These are phyloP conservation scores for Lactuca sativa DNA, from an alignment of 129 eudicot genomes.

Conservation along the genomic window DNA sequence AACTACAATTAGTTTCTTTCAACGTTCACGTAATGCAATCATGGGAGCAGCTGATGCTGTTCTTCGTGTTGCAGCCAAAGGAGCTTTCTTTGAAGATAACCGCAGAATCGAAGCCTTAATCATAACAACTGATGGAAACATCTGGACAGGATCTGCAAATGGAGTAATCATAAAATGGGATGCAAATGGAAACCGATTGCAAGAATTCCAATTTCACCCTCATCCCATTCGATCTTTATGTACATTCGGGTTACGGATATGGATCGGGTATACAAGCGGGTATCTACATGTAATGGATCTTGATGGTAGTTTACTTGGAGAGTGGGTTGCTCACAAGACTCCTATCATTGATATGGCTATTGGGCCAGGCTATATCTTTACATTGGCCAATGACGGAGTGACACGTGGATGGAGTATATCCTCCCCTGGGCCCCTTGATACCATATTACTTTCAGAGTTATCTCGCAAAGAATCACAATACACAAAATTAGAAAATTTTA, in stretches of 20 bases:
- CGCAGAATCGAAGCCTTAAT: conserved; percentile 71
- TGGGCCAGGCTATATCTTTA: conserved; percentile 69
- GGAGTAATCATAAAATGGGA: conserved; percentile 88
- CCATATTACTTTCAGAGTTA: conserved; percentile 59
- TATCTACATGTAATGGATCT: conserved; percentile 74
- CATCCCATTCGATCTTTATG: conserved; percentile 56
- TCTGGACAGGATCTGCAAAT: conserved; percentile 88
- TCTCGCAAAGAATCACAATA: conserved; percentile 64
- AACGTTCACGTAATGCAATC: conserved; percentile 95
- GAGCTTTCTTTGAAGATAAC: conserved; percentile 72
- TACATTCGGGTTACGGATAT: conserved; percentile 71
- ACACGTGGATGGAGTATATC: conserved; percentile 87
- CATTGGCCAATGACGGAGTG: conserved; percentile 91
- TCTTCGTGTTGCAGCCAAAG: conserved; percentile 85
- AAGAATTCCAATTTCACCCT: conserved; percentile 59
- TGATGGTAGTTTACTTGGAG: conserved; percentile 73
- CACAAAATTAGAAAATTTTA: conserved; percentile 72
- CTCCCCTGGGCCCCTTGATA: conserved; percentile 81
- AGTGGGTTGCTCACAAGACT: conserved; percentile 81
- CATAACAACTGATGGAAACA: conserved; percentile 56
- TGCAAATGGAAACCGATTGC: conserved; percentile 80
- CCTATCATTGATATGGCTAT: conserved; percentile 75
- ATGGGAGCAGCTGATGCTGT: conserved; percentile 99
- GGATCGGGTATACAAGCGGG: conserved; percentile 92
- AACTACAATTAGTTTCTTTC: conserved; percentile 68